Evolutionary conservation across 257 asterid species (phyloP).

Genomic region (Euphrasia confusa): DNA sequence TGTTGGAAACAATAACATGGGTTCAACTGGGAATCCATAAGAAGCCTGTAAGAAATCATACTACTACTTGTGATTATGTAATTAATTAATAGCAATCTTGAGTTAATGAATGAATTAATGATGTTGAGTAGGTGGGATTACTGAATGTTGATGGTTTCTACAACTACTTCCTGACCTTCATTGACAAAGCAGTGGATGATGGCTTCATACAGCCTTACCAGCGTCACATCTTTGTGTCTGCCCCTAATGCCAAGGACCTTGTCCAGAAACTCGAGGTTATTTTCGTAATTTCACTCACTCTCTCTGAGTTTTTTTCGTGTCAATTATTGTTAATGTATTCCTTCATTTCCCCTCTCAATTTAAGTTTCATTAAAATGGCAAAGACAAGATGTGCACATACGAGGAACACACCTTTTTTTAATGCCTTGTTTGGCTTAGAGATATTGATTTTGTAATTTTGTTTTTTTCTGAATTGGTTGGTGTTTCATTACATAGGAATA

Average conservation of each 20-base stretch:
- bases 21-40: slow-evolving; percentile 74
- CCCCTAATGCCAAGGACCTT: slow-evolving; percentile 56
- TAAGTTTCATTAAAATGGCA: slow-evolving; percentile 35
- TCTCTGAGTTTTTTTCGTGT: background rate
- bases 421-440: background rate
- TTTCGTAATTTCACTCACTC: background rate
- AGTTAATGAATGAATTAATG: background rate
- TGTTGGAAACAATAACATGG: slow-evolving; percentile 69
- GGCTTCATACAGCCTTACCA: slow-evolving; percentile 64
- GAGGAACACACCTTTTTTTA: slow-evolving; percentile 25
- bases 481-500: slow-evolving; percentile 34
- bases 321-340: slow-evolving; percentile 3
- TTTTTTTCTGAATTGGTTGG: no score
- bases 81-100: no score
- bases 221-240: slow-evolving; percentile 65
- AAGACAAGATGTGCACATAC: slow-evolving; percentile 20
- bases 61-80: no score
- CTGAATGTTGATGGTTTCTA: slow-evolving; percentile 79
- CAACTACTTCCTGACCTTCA: slow-evolving; percentile 53
- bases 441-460: background rate
- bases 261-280: slow-evolving; percentile 66
- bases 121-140: slow-evolving; percentile 53
- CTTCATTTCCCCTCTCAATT: slow-evolving; percentile 18
- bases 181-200: slow-evolving; percentile 80
- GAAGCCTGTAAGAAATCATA: slow-evolving; percentile 45